Conservation (phyloP, 805 yeast genomes). For the Priceomyces melissophilus region DNA sequence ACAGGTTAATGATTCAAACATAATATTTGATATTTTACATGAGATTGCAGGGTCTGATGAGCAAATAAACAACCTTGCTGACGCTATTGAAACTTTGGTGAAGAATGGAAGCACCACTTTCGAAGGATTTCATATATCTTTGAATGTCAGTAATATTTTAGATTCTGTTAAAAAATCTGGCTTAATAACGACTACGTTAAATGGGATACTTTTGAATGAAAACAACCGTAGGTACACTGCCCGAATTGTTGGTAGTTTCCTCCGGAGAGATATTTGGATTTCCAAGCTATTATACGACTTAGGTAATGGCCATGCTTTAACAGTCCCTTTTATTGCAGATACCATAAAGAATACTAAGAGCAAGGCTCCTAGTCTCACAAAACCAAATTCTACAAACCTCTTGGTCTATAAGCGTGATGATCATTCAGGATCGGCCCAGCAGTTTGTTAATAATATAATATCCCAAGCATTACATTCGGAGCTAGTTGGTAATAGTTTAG, state of each 20-base stretch:
- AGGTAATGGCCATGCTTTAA: slow-evolving; percentile 30
- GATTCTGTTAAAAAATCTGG: slow-evolving; percentile 22
- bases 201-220: slow-evolving; percentile 26
- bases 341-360: slow-evolving; percentile 24
- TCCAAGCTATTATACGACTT: slow-evolving; percentile 25
- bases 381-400: slow-evolving; percentile 7
- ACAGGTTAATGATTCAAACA: slow-evolving; percentile 23
- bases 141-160: slow-evolving; percentile 23
- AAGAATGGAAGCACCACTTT: slow-evolving; percentile 8
- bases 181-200: slow-evolving; percentile 21
- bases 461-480: slow-evolving; percentile 20
- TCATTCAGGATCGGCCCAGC: slow-evolving; percentile 27
- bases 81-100: slow-evolving; percentile 15
- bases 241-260: slow-evolving; percentile 21
- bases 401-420: slow-evolving; percentile 5
- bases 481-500: slow-evolving; percentile 17
- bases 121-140: slow-evolving; percentile 13
- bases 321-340: slow-evolving; percentile 29
- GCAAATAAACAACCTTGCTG: slow-evolving; percentile 26
- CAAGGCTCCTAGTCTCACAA: slow-evolving; percentile 20
- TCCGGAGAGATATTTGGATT: slow-evolving; percentile 28
- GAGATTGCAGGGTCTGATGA: slow-evolving; percentile 29
- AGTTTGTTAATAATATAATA: slow-evolving; percentile 29
- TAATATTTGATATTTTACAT: slow-evolving; percentile 21
- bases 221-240: slow-evolving; percentile 24